These are phyloP conservation scores for Boletus sp. DNA, from an alignment of 1,284 basidiomycete species.

Conservation along the genomic window DNA sequence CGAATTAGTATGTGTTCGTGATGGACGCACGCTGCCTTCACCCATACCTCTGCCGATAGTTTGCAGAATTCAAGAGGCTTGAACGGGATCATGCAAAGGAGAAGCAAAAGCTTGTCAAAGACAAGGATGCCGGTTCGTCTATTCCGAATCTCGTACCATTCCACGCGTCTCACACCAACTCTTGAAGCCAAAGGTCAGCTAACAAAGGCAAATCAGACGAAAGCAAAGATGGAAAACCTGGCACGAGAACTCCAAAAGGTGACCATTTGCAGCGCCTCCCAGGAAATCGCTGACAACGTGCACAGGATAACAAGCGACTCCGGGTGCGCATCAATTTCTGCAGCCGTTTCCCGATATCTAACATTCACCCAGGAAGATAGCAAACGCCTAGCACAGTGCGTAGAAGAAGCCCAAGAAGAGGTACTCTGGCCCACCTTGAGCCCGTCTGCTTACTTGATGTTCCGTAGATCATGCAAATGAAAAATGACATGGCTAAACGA, in stretches of 20 bases:
- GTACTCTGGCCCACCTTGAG: slow-evolving; percentile 34
- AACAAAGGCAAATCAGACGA: slow-evolving; percentile 79
- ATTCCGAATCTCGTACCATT: slow-evolving; percentile 5
- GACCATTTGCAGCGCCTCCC: slow-evolving; percentile 15
- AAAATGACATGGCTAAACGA: slow-evolving; percentile 70
- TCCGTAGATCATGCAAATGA: slow-evolving; percentile 66
- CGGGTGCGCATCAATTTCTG: slow-evolving; percentile 47
- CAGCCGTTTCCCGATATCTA: slow-evolving; percentile 10
- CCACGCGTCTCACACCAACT: slow-evolving; percentile 13
- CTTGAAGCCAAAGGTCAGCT: slow-evolving; percentile 70
- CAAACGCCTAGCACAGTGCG: slow-evolving; percentile 68
- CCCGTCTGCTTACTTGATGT: slow-evolving; percentile 11
- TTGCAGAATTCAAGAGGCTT: slow-evolving; percentile 75
- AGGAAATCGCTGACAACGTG: slow-evolving; percentile 16
- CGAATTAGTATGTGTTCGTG: slow-evolving; percentile 57
- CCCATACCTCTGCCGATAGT: slow-evolving; percentile 43
- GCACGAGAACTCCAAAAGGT: slow-evolving; percentile 83
- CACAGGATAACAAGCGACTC: slow-evolving; percentile 78
- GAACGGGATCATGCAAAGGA: slow-evolving; percentile 84
- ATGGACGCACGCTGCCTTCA: slow-evolving; percentile 16
- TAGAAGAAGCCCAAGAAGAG: slow-evolving; percentile 81
- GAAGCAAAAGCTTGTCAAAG: slow-evolving; percentile 80
- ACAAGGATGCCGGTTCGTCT: slow-evolving; percentile 75
- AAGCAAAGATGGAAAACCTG: slow-evolving; percentile 82
- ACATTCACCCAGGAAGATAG: slow-evolving; percentile 63